Evolutionary conservation across 1,284 basidiomycete species (phyloP), one percentile per base, ranked within the genome.

Genomic region (Mycena citricolor): DNA sequence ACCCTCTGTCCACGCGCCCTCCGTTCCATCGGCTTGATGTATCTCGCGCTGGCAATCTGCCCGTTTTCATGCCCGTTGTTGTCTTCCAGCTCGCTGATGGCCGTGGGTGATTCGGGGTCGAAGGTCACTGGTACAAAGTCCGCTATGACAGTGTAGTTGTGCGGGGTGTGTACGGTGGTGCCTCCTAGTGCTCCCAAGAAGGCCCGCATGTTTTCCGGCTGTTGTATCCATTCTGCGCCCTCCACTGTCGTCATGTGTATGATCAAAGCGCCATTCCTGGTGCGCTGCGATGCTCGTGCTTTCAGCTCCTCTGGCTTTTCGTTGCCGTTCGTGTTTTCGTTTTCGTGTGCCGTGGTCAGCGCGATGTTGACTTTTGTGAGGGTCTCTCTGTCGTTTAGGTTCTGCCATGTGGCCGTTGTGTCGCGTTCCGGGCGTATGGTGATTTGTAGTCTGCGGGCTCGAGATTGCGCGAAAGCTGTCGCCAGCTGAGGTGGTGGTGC

Each of bases 51-150:
- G 10, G 5, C n/a, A 13, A 45, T 14, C 4, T 16, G 3, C 13
- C 37, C 25, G 2, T 3, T n/a, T 3, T 8, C 8, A 8, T 39
- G 22, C 21, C 19, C n/a, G 26, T 40, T 40, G 32, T 33, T 22
- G 13, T 6, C 24, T 21, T 45, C 44, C 17, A 39, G 23, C 4
- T 22, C 10, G 4, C 24, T 19, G 3, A 33, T 17, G 2, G 29
- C 25, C 14, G 17, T 31, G 7, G 22, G 17, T 14, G 8, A 13
- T 5, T 13, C 19, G n/a, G 44, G 44, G 31, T 39, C 33, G 31
- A 45, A 33, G 2, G 43, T 23, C 13, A 38, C 35, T 4, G 37
- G 43, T 16, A 46, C 44, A 10, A 26, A 46, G 14, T 41, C 17
- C 12, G 30, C 25, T 2, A 46, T 13, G 2, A 46, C 32, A 22